These are phyloP conservation scores for Pseudotulostoma volvatum DNA, from an alignment of 495 filamentous ascomycete genomes.

Conservation along the genomic window DNA sequence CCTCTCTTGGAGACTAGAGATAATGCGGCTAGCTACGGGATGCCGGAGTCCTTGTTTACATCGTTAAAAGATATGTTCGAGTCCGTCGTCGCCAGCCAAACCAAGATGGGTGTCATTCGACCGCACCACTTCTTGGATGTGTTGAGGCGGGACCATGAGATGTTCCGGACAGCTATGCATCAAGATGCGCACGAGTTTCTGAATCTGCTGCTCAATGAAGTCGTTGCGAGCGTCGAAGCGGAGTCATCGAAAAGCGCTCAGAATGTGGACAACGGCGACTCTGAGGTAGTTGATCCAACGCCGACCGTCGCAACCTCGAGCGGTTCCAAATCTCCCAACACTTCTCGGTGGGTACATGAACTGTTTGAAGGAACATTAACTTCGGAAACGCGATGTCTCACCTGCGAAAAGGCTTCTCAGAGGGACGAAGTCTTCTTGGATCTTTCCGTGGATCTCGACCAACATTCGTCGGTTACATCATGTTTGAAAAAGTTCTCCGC, in stretches of 20 bases:
- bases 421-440: constrained; percentile 91
- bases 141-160: constrained; percentile 83
- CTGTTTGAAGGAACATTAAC: constrained; percentile 90
- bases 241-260: constrained; percentile 41
- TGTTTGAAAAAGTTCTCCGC: constrained; percentile 92
- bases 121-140: constrained; percentile 89
- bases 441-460: constrained; percentile 86
- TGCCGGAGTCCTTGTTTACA: constrained; percentile 89
- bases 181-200: constrained; percentile 98
- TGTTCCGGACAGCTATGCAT: constrained; percentile 93
- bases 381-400: constrained; percentile 91
- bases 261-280: constrained; percentile 10
- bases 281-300: constrained; percentile 19
- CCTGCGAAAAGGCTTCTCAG: constrained; percentile 89
- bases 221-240: constrained; percentile 82
- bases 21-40: constrained; percentile 66
- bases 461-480: constrained; percentile 91
- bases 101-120: constrained; percentile 79
- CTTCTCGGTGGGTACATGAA: constrained; percentile 88
- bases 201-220: constrained; percentile 86
- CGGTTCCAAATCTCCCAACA: constrained; percentile 29
- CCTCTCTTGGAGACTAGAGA: constrained; percentile 72
- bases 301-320: constrained; percentile 30
- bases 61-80: constrained; percentile 94
- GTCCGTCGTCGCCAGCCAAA: constrained; percentile 64